Evolutionary conservation across 495 filamentous ascomycete genomes (phyloP).

Genomic region (Jackrogersella minutella): DNA sequence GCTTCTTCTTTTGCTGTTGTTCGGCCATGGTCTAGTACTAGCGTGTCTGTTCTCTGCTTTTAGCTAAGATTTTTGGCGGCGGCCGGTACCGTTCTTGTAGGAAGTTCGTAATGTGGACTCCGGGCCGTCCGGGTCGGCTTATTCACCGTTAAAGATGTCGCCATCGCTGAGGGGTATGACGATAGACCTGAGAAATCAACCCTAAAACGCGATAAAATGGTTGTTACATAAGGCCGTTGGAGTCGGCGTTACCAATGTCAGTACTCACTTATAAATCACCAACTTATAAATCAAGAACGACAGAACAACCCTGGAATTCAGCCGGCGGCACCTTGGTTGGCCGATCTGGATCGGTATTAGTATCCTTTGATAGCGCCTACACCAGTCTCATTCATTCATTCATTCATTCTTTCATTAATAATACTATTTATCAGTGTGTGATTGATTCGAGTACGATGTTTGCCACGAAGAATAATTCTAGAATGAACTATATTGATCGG

Average conservation of each 20-base stretch:
- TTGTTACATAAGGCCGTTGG: neutral
- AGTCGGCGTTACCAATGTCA: slow-evolving; percentile 14
- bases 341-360: too few relatives aligned
- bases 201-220: slow-evolving; percentile 1
- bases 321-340: too few relatives aligned
- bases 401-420: slow-evolving; percentile 5
- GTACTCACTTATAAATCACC: slow-evolving; percentile 38
- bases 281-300: slow-evolving; percentile 1
- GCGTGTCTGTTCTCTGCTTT: neutral
- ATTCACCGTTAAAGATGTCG: slow-evolving; percentile 28
- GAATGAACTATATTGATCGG: too few relatives aligned
- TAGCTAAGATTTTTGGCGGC: neutral
- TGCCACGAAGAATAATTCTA: neutral
- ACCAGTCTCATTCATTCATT: neutral
- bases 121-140: slow-evolving; percentile 29
- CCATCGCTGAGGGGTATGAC: slow-evolving; percentile 39
- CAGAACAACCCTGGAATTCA: too few relatives aligned
- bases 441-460: neutral
- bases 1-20: slow-evolving; percentile 38
- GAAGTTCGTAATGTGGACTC: slow-evolving; percentile 3
- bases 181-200: slow-evolving; percentile 31
- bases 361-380: neutral
- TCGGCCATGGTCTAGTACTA: slow-evolving; percentile 28
- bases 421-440: neutral
- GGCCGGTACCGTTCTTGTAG: slow-evolving; percentile 9